phyloP scores from a whole-genome alignment of 495 filamentous ascomycete species.

The Lindgomyces ingoldianus region DNA sequence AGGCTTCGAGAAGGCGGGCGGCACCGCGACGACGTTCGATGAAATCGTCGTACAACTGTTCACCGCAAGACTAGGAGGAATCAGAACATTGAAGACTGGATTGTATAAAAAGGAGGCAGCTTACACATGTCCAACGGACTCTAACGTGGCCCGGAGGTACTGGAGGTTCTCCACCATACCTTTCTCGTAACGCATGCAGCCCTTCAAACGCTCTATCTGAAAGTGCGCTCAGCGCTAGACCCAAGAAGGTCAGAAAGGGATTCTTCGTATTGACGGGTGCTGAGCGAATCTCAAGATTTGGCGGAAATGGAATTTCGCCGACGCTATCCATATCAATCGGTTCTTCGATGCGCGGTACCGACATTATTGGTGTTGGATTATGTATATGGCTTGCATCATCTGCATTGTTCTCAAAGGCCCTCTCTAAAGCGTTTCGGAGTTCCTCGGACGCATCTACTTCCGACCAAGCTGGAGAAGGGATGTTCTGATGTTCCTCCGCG shows the following conservation, averaged over 20 bases:
- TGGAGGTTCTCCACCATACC: conserved; percentile 30
- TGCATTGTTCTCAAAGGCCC: background rate
- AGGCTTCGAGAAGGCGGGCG: conserved; percentile 41
- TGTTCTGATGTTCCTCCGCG: background rate
- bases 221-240: conserved; percentile 24
- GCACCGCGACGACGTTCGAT: conserved; percentile 43
- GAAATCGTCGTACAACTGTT: conserved; percentile 47
- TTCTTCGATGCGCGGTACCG: conserved; percentile 12
- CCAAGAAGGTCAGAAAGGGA: conserved; percentile 25
- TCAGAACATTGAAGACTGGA: conserved; percentile 8
- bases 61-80: conserved; percentile 39
- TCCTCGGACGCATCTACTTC: conserved; percentile 31
- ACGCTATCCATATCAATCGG: conserved; percentile 4
- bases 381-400: background rate
- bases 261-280: background rate
- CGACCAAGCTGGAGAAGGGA: conserved; percentile 17
- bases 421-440: conserved; percentile 27
- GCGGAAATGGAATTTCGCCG: conserved; percentile 21
- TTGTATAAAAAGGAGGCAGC: conserved; percentile 10
- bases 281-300: conserved; percentile 22
- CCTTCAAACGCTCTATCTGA: conserved; percentile 17
- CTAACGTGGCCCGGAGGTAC: conserved; percentile 36
- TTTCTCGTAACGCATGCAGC: conserved; percentile 7
- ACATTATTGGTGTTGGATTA: background rate
- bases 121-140: conserved; percentile 45